Evolutionary conservation across 2,329 filamentous ascomycete genomes (phyloP).

Genomic region (Clarireedia homoeocarpa): DNA sequence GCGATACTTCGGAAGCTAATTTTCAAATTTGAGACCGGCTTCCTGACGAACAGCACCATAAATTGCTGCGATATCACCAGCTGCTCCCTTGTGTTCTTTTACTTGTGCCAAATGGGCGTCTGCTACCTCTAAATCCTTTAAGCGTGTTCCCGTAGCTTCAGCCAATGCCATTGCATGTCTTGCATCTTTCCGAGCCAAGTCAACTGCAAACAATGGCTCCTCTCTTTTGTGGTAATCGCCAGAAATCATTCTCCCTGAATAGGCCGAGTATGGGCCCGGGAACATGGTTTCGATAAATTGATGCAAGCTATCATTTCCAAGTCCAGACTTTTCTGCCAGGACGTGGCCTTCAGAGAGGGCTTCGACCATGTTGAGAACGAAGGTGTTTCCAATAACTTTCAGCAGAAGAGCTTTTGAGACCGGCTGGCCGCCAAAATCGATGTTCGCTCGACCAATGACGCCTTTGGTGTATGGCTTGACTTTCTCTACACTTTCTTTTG

Average conservation of each 20-base stretch:
- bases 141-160: conserved; percentile 47
- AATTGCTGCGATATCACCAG: conserved; percentile 73
- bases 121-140: conserved; percentile 59
- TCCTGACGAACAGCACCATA: conserved; percentile 75
- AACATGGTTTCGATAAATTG: conserved; percentile 66
- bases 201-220: conserved; percentile 75
- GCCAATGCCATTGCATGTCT: conserved; percentile 66
- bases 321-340: conserved; percentile 70
- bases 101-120: conserved; percentile 63
- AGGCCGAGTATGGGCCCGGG: conserved; percentile 66
- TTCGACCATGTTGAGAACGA: conserved; percentile 68
- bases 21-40: conserved; percentile 67
- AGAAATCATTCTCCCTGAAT: conserved; percentile 63
- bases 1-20: conserved; percentile 30
- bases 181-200: conserved; percentile 76
- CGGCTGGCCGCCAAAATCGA: conserved; percentile 63
- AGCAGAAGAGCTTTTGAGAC: conserved; percentile 65
- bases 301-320: conserved; percentile 64
- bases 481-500: conserved; percentile 49
- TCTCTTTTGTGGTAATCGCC: conserved; percentile 72
- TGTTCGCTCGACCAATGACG: conserved; percentile 60
- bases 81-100: conserved; percentile 59
- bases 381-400: conserved; percentile 74
- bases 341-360: conserved; percentile 71
- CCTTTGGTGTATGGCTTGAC: conserved; percentile 64